Base-by-base conservation (phyloP, 441 rosid species). In the Populus hybrid region DNA sequence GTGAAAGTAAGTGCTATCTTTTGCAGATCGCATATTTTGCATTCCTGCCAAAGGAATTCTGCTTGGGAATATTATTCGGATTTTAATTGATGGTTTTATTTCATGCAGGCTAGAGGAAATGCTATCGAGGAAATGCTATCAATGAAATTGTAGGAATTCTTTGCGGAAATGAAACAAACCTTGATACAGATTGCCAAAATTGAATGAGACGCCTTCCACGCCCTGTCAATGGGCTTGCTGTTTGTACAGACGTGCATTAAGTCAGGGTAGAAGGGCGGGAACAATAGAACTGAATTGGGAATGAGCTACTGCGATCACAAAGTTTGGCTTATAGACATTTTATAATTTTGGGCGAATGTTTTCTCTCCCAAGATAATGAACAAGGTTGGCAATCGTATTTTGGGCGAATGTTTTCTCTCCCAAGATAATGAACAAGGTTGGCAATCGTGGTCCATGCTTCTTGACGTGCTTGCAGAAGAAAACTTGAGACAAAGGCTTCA, bases 111-210 rank as follows among this genome's bases (percentile, higher is more conserved):
- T 9, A 87, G 81, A 83, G 93, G 86, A 73, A 88, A 82, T 77
- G 80, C 83, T 59, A 84, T 92, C 59, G 81, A 83, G 93, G 86
- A 73, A 88, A 82, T 77, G 80, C 83, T 59, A 84, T 92, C 59
- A 92, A 92, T 71, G 74, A 74, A 74, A 40, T 78, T 16, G 6
- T 87, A 78, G 84, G 83, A 78, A 80, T 90, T 79, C 84, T 90
- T 71, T 26, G 38, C 0, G 81, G 76, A 8, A 45, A 72, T 64
- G 85, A 71, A 73, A 31, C 28, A 72, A 79, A 79, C 66, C 75
- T 74, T 75, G 84, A 76, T 67, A 73, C 71, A 63, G 64, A 80
- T 64, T 20, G 71, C 38, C 50, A 33, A 67, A 79, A 20, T 71
- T 12, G 26, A 40, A 40, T 59, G 81, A 76, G 79, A 69, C 28